phyloP scores from a whole-genome alignment of 2,329 filamentous ascomycete species.

The Pseudogymnoascus pannorum region DNA sequence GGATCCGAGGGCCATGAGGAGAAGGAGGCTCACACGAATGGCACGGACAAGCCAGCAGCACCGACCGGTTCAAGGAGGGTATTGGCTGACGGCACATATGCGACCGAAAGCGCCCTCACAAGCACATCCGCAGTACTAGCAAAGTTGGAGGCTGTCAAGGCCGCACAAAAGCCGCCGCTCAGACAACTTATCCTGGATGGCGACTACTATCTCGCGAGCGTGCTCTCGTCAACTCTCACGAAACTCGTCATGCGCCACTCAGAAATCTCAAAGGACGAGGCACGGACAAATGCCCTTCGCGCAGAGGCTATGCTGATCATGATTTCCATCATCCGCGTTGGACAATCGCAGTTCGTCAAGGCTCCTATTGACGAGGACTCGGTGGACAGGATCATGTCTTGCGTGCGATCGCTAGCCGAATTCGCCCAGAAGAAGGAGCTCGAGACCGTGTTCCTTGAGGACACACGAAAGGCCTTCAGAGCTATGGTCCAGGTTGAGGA shows the following conservation, averaged over 20 bases:
- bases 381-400: constrained; percentile 97
- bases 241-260: constrained; percentile 97
- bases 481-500: constrained; percentile 97
- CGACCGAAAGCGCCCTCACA: constrained; percentile 91
- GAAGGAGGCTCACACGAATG: constrained; percentile 59
- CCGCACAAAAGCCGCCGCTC: constrained; percentile 90
- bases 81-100: constrained; percentile 92
- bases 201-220: constrained; percentile 91
- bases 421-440: constrained; percentile 85
- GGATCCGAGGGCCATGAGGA: constrained; percentile 63
- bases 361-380: constrained; percentile 96
- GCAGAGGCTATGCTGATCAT: constrained; percentile 99
- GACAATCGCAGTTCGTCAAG: constrained; percentile 98
- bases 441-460: constrained; percentile 85
- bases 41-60: constrained; percentile 65
- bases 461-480: constrained; percentile 91
- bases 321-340: constrained; percentile 97
- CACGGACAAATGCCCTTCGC: constrained; percentile 85
- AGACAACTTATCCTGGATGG: constrained; percentile 93
- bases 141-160: constrained; percentile 91
- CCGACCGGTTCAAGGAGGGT: constrained; percentile 85
- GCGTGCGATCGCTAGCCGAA: constrained; percentile 84
- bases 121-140: constrained; percentile 85
- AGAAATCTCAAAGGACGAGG: constrained; percentile 78
- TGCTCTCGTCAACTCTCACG: constrained; percentile 90